These are phyloP conservation scores for Annona squamosa DNA, from an alignment of 164 flowering plant genomes.

Conservation along the genomic window DNA sequence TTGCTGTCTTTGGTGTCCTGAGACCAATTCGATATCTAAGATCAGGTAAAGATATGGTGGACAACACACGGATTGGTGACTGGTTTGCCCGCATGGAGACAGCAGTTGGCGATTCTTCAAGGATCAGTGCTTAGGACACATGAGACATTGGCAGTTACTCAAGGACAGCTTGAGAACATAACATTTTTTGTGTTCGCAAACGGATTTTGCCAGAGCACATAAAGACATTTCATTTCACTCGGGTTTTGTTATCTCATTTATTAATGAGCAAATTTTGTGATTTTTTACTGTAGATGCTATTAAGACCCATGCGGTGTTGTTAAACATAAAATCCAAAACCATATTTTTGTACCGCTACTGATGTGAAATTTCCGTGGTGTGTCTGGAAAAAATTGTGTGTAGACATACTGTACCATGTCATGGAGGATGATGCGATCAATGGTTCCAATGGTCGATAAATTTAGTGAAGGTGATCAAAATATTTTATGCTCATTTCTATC, in stretches of 20 bases:
- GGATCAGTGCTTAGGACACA: slow-evolving; percentile 24
- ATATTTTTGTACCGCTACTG: too few species aligned
- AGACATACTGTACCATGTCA: too few species aligned
- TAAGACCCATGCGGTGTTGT: neutral
- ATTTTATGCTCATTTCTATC: too few species aligned
- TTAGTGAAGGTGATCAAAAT: too few species aligned
- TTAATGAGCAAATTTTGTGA: neutral
- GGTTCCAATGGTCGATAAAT: too few species aligned
- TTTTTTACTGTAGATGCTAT: neutral
- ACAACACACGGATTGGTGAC: slow-evolving; percentile 71
- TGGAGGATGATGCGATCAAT: too few species aligned
- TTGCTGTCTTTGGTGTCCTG: slow-evolving; percentile 85
- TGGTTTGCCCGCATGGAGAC: slow-evolving; percentile 82
- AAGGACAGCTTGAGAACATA: too few species aligned
- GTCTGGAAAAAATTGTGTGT: too few species aligned
- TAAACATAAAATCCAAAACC: neutral
- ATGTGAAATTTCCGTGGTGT: too few species aligned
- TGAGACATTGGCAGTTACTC: neutral
- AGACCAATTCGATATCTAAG: slow-evolving; percentile 77
- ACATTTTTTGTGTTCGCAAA: neutral
- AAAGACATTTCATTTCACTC: neutral
- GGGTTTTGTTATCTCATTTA: neutral
- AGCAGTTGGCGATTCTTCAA: slow-evolving; percentile 58
- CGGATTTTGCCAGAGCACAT: neutral
- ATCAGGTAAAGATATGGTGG: slow-evolving; percentile 90